These are phyloP conservation scores for Hyaloscypha finlandica DNA, from an alignment of 495 filamentous ascomycete genomes.

Conservation along the genomic window DNA sequence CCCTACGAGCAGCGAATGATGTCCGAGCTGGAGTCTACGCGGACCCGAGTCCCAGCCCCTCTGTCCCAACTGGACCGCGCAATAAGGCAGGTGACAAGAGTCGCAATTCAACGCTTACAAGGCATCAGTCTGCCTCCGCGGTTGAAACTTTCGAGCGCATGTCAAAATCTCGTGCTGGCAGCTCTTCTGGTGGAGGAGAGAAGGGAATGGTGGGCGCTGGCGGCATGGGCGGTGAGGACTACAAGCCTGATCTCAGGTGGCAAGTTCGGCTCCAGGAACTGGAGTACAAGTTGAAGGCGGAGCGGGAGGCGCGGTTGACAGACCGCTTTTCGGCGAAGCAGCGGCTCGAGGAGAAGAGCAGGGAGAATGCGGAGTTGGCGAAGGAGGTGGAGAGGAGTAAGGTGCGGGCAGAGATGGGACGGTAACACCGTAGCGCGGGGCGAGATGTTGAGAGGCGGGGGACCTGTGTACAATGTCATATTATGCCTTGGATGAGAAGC, in stretches of 20 bases:
- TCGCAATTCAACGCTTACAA: slow-evolving; percentile 25
- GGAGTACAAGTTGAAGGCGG: slow-evolving; percentile 84
- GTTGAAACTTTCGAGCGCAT: slow-evolving; percentile 25
- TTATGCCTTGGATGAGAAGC: background rate
- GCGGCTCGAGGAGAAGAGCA: slow-evolving; percentile 79
- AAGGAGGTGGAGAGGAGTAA: slow-evolving; percentile 68
- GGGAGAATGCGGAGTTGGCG: slow-evolving; percentile 73
- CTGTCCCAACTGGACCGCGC: slow-evolving; percentile 50
- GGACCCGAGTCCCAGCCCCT: slow-evolving; percentile 46
- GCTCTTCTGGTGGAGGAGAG: slow-evolving; percentile 6
- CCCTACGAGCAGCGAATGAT: slow-evolving; percentile 56
- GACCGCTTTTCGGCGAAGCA: slow-evolving; percentile 83
- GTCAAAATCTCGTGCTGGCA: slow-evolving; percentile 12
- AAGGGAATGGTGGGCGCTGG: background rate
- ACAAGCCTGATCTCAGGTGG: slow-evolving; percentile 68
- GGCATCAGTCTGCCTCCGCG: slow-evolving; percentile 26
- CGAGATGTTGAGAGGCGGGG: background rate
- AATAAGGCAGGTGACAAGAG: slow-evolving; percentile 21
- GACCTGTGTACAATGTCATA: background rate
- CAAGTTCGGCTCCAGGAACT: slow-evolving; percentile 81
- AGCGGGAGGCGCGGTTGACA: slow-evolving; percentile 81
- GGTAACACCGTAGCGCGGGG: background rate
- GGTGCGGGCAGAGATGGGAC: slow-evolving; percentile 26
- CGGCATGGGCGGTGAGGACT: slow-evolving; percentile 12
- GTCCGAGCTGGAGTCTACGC: slow-evolving; percentile 21